Evolutionary conservation across 495 filamentous ascomycete genomes (phyloP), one percentile per base, ranked within the genome.

Genomic region (Penicillium cataractarum): DNA sequence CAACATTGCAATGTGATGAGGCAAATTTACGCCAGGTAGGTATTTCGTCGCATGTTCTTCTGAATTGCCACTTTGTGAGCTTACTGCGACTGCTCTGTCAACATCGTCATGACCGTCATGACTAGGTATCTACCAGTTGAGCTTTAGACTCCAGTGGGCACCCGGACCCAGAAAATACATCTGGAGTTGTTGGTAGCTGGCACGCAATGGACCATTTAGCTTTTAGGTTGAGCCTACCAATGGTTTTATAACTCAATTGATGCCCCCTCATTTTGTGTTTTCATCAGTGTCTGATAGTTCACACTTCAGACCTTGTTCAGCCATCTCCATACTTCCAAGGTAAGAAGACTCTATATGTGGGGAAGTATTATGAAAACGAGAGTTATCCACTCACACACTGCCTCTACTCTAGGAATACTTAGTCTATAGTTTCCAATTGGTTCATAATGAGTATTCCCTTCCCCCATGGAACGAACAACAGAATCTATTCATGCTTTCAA

Each of bases 391-490:
- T 58, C n/a, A 61, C 32, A 21, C 0, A 9, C 12, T 32, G 5
- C 2, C 0, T 31, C 7, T 9, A 15, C 27, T 10, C 15, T 13
- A 49, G 29, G 17, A 46, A 33, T 21, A 26, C 13, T 31, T 37
- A 17, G 13, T 29, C 42, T 22, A 29, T 37, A 6, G 15, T 17
- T 52, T 26, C 22, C 22, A 19, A 5, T 5, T 29, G 22, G 33
- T 53, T 57, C 56, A 69, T 15, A 1, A 77, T 77, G 75, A 71
- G 60, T 53, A 60, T 72, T 21, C 66, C 57, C 6, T 71, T 72
- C 44, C 68, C 66, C 62, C 66, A 52, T 76, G 75, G 75, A 50
- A 56, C 22, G 71, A 76, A 24, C 71, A 74, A 35, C 66, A 69
- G 29, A 71, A 55, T 52, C 63, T 71, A 37, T 73, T 76, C 67